Evolutionary conservation across 768 basidiomycete species (phyloP).

Genomic region (Russula griseocarnosa): DNA sequence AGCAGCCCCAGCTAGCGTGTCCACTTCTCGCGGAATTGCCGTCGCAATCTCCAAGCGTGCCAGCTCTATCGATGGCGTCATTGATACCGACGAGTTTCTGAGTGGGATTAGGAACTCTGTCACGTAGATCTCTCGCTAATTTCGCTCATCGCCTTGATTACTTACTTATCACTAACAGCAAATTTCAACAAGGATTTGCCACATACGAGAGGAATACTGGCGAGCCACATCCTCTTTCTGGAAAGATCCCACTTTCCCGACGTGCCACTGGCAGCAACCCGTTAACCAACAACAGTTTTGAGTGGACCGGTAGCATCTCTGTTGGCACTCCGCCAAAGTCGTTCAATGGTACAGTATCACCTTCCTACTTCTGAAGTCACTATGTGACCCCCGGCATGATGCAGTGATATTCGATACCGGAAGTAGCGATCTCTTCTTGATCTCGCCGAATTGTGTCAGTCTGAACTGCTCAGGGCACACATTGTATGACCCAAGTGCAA

Average conservation of each 20-base stretch:
- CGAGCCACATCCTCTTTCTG: background rate
- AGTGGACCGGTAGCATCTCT: background rate
- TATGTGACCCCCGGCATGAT: conserved; percentile 33
- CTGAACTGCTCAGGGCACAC: conserved; percentile 32
- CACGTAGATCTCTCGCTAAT: background rate
- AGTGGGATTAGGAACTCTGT: background rate
- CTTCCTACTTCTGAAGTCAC: conserved; percentile 29
- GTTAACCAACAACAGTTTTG: background rate
- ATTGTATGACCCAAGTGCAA: background rate
- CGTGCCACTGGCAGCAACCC: too few relatives aligned
- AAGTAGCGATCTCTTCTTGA: conserved; percentile 37
- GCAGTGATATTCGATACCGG: conserved; percentile 42
- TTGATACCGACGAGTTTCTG: conserved; percentile 2
- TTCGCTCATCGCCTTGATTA: background rate
- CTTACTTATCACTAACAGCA: conserved; percentile 11
- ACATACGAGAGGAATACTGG: background rate
- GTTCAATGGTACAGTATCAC: conserved; percentile 12
- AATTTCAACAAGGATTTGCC: conserved; percentile 19
- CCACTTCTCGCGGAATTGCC: background rate
- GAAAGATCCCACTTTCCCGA: background rate
- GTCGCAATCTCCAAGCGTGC: conserved; percentile 13
- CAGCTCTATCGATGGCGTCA: background rate
- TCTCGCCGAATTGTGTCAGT: conserved; percentile 32
- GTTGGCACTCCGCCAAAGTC: conserved; percentile 15
- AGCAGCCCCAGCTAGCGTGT: background rate